phyloP scores from a whole-genome alignment of 2,329 filamentous ascomycete genomes.

The Macrophomina phaseolina region DNA sequence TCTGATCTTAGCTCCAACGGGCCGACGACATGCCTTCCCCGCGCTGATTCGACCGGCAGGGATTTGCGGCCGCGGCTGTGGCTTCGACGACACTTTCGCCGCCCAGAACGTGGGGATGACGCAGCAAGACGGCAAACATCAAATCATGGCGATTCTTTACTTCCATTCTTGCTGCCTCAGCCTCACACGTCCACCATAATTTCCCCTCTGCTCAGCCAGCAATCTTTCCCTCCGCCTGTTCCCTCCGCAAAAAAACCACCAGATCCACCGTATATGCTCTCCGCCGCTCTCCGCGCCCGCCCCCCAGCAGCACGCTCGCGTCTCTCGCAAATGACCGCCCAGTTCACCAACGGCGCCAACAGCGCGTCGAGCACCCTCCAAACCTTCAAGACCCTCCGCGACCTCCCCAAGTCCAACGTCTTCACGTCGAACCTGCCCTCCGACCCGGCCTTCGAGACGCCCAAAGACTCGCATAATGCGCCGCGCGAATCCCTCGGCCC shows the following conservation, averaged over 20 bases:
- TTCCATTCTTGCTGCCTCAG: neutral
- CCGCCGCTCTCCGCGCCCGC: constrained; percentile 27
- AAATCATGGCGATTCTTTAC: constrained; percentile 4
- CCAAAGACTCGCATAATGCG: constrained; percentile 79
- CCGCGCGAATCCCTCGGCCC: constrained; percentile 78
- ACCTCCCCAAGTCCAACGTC: constrained; percentile 67
- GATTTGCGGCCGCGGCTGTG: constrained; percentile 2
- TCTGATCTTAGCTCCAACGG: neutral
- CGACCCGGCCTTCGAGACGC: constrained; percentile 80
- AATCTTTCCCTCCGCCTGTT: neutral
- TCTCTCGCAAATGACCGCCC: constrained; percentile 52
- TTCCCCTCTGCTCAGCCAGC: neutral
- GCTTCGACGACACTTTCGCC: neutral
- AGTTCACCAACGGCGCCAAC: constrained; percentile 39
- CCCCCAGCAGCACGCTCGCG: constrained; percentile 34
- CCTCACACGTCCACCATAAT: neutral
- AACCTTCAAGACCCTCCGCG: constrained; percentile 46
- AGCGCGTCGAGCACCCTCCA: constrained; percentile 25
- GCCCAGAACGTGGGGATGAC: constrained; percentile 22
- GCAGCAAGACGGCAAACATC: constrained; percentile 10
- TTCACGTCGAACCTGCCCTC: constrained; percentile 73
- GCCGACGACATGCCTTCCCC: neutral
- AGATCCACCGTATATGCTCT: constrained; percentile 30
- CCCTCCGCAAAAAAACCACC: neutral
- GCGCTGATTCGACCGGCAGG: constrained; percentile 11